phyloP scores from a whole-genome alignment of 2,329 filamentous ascomycete genomes.

The Cladophialophora exuberans region DNA sequence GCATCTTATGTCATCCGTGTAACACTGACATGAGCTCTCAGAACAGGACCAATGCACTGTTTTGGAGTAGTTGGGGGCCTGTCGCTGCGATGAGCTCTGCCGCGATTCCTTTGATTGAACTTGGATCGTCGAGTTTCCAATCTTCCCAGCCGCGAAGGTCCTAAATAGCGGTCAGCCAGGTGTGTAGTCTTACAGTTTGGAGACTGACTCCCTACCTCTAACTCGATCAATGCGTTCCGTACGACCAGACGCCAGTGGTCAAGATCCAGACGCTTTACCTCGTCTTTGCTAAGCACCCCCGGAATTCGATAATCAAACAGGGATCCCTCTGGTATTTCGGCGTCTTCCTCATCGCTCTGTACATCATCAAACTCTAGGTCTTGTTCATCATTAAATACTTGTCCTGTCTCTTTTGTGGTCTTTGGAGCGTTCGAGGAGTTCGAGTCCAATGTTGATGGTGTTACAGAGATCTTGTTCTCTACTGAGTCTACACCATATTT shows the following conservation, averaged over 20 bases:
- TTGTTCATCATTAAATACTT: constrained; percentile 27
- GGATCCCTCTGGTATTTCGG: constrained; percentile 37
- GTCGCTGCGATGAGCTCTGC: constrained; percentile 51
- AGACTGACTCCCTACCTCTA: constrained; percentile 39
- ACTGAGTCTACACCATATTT: constrained; percentile 2
- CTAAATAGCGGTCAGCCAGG: constrained; percentile 32
- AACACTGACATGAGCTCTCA: constrained; percentile 11
- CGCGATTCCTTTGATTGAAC: constrained; percentile 51
- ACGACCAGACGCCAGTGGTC: constrained; percentile 49
- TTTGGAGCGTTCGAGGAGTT: constrained; percentile 25
- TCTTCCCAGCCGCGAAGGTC: constrained; percentile 53
- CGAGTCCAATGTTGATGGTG: constrained; percentile 3
- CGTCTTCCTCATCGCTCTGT: constrained; percentile 42
- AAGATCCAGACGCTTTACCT: constrained; percentile 47
- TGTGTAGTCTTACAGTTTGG: background rate
- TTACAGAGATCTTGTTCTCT: background rate
- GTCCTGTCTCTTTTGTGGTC: constrained; percentile 24
- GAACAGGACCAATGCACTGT: constrained; percentile 32
- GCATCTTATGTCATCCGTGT: constrained; percentile 7
- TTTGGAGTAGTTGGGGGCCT: constrained; percentile 46
- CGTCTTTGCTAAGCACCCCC: constrained; percentile 47
- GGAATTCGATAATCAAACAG: constrained; percentile 52
- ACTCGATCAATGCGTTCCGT: constrained; percentile 46
- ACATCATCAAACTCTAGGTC: constrained; percentile 35
- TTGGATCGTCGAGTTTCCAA: constrained; percentile 45